These are phyloP conservation scores for Davidsoniella virescens DNA, from an alignment of 2,329 filamentous ascomycete species.

Conservation along the genomic window DNA sequence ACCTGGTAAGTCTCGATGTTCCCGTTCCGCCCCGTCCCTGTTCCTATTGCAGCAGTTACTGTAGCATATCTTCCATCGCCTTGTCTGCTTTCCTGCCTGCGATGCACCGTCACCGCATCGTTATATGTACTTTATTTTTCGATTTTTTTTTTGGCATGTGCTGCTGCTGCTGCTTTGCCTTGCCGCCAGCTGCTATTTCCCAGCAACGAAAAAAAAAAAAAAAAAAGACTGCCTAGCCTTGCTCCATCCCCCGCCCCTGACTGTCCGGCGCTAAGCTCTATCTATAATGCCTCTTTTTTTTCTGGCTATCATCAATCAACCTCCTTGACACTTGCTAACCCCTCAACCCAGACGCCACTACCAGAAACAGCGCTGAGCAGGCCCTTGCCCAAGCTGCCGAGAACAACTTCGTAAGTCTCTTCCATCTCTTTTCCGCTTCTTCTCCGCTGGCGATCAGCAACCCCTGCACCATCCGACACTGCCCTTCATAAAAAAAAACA, in stretches of 20 bases:
- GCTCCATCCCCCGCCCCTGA: no score
- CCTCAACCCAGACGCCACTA: conserved; percentile 48
- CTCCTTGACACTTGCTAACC: not conserved
- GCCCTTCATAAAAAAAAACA: not conserved
- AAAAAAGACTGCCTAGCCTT: no score
- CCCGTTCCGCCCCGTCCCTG: conserved; percentile 1
- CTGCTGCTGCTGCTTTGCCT: not conserved
- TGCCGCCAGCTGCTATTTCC: not conserved
- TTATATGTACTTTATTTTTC: not conserved
- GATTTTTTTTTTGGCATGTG: not conserved
- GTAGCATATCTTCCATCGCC: not conserved
- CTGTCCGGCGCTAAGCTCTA: no score
- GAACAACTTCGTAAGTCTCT: conserved; percentile 69
- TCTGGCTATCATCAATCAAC: not conserved
- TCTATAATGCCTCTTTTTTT: not conserved
- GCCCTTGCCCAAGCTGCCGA: conserved; percentile 87
- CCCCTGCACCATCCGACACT: not conserved
- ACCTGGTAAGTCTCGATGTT: conserved; percentile 49
- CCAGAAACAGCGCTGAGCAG: conserved; percentile 82
- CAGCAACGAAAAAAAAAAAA: no score
- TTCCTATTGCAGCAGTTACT: conserved; percentile 5
- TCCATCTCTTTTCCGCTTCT: conserved; percentile 12
- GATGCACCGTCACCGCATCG: not conserved
- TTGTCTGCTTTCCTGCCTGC: not conserved
- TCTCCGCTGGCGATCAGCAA: not conserved